Evolutionary conservation across 1,284 basidiomycete genomes (phyloP), one percentile per base, ranked within the genome.

Genomic region (Tetrapyrgos nigripes): DNA sequence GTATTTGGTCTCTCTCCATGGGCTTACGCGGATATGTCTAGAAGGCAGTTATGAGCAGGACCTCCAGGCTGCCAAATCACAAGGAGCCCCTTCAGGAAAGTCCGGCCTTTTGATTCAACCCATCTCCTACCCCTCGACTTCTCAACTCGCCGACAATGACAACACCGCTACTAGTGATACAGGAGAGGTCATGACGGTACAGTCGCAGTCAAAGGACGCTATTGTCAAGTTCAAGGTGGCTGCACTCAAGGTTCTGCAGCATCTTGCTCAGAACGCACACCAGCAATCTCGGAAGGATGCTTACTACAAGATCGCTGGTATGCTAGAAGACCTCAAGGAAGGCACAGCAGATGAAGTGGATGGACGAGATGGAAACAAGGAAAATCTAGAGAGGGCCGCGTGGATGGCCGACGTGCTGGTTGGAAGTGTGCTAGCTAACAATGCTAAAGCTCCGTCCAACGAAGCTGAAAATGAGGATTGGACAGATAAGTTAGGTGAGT

Each of bases 331-430:
- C 73, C 26, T 85, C 78, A 74, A 65, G 73, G 60, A 80, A 78
- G 66, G 74, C 81, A n/a, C 19, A 40, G 52, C 47, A 24, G 72
- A 78, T 13, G 70, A 72, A 26, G 52, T 57, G 35, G 59, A 60
- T 50, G 13, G 88, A 90, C 60, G 88, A 90, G 33, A 80, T 87
- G 10, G 78, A 84, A 50, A 57, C 19, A 43, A 48, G 29, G 59
- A 61, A 21, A 61, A 57, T 0, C 81, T 83, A 60, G 79, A 83
- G 9, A 76, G 84, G 26, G 83, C 86, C 0, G 80, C 84, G 8
- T 89, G 86, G 84, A 85, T 92, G 79, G 88, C 88, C 0, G 91
- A 93, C 66, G 83, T 91, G 9, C 79, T 93, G 40, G 79, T 92
- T 21, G 80, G 85, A 6, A 84, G 80, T 23, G 76, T 91, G 3